phyloP scores from a whole-genome alignment of 805 yeast species.

The Starmerella floricola region DNA sequence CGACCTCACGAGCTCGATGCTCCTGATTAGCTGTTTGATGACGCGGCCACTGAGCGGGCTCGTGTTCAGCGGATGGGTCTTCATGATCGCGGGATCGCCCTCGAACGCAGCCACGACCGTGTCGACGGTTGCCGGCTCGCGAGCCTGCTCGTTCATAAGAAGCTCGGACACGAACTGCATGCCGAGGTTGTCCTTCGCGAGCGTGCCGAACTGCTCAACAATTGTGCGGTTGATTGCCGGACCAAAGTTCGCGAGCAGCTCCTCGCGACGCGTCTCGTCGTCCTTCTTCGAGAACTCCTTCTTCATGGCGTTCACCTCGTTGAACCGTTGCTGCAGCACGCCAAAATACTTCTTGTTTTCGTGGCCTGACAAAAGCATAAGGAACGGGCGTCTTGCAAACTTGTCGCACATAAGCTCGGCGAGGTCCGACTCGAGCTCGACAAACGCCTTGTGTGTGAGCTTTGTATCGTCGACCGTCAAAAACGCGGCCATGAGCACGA shows the following conservation, averaged over 20 bases:
- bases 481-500: slow-evolving; percentile 64
- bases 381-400: slow-evolving; percentile 77
- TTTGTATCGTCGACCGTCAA: slow-evolving; percentile 92
- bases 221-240: slow-evolving; percentile 53
- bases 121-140: slow-evolving; percentile 28
- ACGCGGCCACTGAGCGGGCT: slow-evolving; percentile 21
- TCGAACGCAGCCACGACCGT: slow-evolving; percentile 41
- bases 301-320: slow-evolving; percentile 48
- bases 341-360: slow-evolving; percentile 71
- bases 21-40: slow-evolving; percentile 19
- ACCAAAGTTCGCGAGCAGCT: slow-evolving; percentile 50
- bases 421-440: slow-evolving; percentile 36
- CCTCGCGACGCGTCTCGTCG: slow-evolving; percentile 58
- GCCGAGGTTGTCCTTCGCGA: slow-evolving; percentile 47
- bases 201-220: slow-evolving; percentile 37
- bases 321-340: slow-evolving; percentile 43
- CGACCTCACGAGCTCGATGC: slow-evolving; percentile 38
- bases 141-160: slow-evolving; percentile 37
- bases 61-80: slow-evolving; percentile 44
- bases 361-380: slow-evolving; percentile 60
- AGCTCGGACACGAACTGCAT: slow-evolving; percentile 74
- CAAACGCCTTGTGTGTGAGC: slow-evolving; percentile 60
- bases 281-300: slow-evolving; percentile 74
- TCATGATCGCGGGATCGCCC: slow-evolving; percentile 51
- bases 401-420: slow-evolving; percentile 52